These are phyloP conservation scores for Paragyromitra xinjiangensis DNA, from an alignment of 495 filamentous ascomycete genomes.

Conservation along the genomic window DNA sequence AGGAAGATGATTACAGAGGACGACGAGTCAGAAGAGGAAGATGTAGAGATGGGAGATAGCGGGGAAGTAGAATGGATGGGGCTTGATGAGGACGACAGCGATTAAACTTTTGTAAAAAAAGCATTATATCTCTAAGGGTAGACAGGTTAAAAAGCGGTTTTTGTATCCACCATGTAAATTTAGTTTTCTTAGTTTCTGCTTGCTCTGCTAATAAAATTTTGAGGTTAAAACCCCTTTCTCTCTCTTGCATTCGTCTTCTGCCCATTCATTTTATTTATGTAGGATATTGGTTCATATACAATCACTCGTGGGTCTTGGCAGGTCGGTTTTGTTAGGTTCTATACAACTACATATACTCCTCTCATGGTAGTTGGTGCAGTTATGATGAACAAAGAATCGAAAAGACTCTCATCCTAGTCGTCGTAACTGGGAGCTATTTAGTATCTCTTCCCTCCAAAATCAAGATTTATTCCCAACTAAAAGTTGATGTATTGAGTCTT, in stretches of 20 bases:
- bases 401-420: too few species aligned
- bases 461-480: neutral
- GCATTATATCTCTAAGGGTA: slow-evolving; percentile 2
- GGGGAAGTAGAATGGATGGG: slow-evolving; percentile 50
- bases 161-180: slow-evolving; percentile 39
- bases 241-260: neutral
- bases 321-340: too few species aligned
- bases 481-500: too few species aligned
- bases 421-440: neutral
- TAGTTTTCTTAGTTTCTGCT: neutral
- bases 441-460: neutral
- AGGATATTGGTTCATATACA: neutral
- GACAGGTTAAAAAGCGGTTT: neutral
- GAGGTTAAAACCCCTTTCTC: neutral
- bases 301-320: too few species aligned
- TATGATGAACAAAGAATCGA: too few species aligned
- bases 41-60: slow-evolving; percentile 44
- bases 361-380: too few species aligned
- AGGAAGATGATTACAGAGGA: slow-evolving; percentile 9
- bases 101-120: slow-evolving; percentile 27
- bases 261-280: neutral
- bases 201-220: neutral
- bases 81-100: slow-evolving; percentile 13
- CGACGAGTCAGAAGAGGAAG: slow-evolving; percentile 28
- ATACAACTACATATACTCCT: too few species aligned